Base-by-base conservation (phyloP, 192 early-diverging fungal genomes). In the Coemansia asiatica region DNA sequence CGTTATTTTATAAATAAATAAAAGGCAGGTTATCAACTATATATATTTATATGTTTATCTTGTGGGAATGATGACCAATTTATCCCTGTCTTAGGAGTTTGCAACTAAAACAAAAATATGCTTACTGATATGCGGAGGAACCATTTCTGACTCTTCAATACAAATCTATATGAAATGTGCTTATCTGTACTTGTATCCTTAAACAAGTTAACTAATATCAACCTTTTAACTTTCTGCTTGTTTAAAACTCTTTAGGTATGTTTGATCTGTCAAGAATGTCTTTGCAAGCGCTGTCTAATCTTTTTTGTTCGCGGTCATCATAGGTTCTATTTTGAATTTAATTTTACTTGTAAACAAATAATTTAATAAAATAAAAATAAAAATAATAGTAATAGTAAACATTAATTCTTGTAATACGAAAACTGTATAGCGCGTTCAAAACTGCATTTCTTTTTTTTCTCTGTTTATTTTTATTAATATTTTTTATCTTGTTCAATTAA, bases 11-110 rank as follows among this genome's bases (percentile, higher is more conserved):
- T 18, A 3, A 19, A 22, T 49, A 0, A 1, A 49, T 44, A 44
- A 51, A 51, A 51, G 19, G 49, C 44, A 63, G 10, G 40, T 16
- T 44, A 16, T 44, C 28, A 36, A 51, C 26, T 22, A 27, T 31
- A 27, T n/a, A 40, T 15, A 46, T 40, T 9, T 22, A n/a, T 25
- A 13, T 4, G 23, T 29, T 26, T 27, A 9, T 12, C 15, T 44
- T 44, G 40, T 13, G 49, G 46, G 66, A 50, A 60, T 75, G 73
- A 75, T 75, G 73, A 75, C 46, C 23, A 36, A 31, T 56, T 70
- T 62, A 76, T 76, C 74, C 74, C 74, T 76, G 69, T 51, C 74
- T 56, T 60, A 68, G 65, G 33, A 33, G 56, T 18, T 36, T n/a
- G 61, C 51, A 51, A 60, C 33, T 46, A 62, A 28, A 22, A 19